Evolutionary conservation across 441 rosid genomes (phyloP).

Genomic region (Gossypium schwendimanii): DNA sequence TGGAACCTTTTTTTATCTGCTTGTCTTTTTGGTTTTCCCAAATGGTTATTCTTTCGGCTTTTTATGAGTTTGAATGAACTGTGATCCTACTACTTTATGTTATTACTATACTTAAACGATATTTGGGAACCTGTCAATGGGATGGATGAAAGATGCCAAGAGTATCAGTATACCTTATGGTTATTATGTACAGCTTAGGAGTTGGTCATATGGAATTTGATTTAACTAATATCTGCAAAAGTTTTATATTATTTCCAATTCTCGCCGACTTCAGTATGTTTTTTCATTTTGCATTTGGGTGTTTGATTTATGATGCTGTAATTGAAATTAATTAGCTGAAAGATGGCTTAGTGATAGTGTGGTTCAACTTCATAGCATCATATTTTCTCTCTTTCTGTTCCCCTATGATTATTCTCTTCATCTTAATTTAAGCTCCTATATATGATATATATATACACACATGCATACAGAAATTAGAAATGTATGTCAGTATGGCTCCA

Average conservation of each 20-base stretch:
- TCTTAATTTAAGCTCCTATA: not conserved
- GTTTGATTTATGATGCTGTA: not conserved
- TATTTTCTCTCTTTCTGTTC: not conserved
- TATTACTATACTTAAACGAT: not conserved
- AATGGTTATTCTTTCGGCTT: not conserved
- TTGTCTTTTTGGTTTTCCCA: not conserved
- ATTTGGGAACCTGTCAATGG: not conserved
- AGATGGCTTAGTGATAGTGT: not conserved
- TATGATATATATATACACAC: not conserved
- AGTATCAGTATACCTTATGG: not conserved
- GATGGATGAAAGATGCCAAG: not conserved
- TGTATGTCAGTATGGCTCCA: not conserved
- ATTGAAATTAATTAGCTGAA: not conserved
- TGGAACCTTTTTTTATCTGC: not conserved
- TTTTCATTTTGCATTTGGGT: not conserved
- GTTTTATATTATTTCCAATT: not conserved
- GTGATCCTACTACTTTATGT: slow-evolving; percentile 4
- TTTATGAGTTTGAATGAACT: not conserved
- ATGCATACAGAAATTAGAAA: slow-evolving; percentile 2
- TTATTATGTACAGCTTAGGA: slow-evolving; percentile 5
- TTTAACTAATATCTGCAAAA: not conserved
- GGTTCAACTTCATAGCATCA: not conserved
- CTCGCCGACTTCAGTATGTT: not conserved
- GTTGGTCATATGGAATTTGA: not conserved
- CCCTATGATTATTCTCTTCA: not conserved